A percentile compares a stretch with the other conserved stretches of the same genome.
These are phyloP conservation scores for Russula dissimulans DNA, from an alignment of 768 basidiomycete genomes.

Conservation along the genomic window DNA sequence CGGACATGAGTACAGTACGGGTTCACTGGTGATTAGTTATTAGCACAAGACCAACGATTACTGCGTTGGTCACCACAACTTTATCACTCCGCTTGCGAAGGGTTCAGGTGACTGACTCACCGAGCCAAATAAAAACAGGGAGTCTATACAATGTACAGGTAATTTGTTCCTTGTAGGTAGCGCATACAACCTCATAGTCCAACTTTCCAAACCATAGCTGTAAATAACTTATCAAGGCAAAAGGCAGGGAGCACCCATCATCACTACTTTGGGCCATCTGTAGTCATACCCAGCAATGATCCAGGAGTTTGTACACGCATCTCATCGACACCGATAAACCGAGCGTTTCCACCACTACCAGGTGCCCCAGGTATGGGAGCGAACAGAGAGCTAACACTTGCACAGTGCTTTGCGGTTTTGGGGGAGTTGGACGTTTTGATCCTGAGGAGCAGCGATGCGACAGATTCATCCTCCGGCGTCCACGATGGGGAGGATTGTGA, in stretches of 20 bases:
- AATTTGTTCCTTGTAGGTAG: background rate
- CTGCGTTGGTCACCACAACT: background rate
- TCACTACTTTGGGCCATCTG: conserved; percentile 3
- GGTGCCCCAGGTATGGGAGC: background rate
- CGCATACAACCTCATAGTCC: conserved; percentile 8
- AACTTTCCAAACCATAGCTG: background rate
- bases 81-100: background rate
- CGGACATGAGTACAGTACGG: background rate
- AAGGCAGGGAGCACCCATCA: background rate
- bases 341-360: background rate
- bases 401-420: background rate
- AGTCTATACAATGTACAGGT: background rate
- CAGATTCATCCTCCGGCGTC: conserved; percentile 19
- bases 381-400: conserved; percentile 1
- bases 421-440: conserved; percentile 13
- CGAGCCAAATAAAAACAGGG: background rate
- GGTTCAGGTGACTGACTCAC: too few species aligned
- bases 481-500: conserved; percentile 13
- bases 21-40: too few species aligned
- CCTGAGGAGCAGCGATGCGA: conserved; percentile 18
- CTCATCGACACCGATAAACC: background rate
- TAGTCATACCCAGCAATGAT: conserved; percentile 17
- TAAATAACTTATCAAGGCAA: conserved; percentile 6
- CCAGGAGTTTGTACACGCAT: conserved; percentile 19
- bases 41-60: background rate